phyloP scores from a whole-genome alignment of 148 eudicot species.

The Rhododendron simsii region DNA sequence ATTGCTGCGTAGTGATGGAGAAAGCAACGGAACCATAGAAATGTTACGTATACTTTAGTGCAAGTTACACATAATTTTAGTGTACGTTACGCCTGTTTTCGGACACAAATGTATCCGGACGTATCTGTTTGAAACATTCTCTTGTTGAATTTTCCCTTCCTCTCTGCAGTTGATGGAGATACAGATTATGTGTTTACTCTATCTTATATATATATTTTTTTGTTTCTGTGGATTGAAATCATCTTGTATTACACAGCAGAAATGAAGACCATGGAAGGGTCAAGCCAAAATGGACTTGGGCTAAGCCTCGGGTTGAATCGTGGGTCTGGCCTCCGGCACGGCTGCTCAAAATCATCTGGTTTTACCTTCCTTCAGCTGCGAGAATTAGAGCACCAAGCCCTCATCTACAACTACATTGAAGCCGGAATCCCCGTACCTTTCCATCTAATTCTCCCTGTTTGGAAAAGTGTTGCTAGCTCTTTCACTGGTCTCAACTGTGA shows the following conservation, averaged over 20 bases:
- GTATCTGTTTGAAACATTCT: not conserved
- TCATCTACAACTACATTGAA: slow-evolving; percentile 28
- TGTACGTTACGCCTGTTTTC: too few species aligned
- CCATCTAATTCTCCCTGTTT: slow-evolving; percentile 27
- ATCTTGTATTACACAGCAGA: not conserved
- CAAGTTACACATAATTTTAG: too few species aligned
- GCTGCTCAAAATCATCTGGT: not conserved
- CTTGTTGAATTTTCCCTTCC: not conserved
- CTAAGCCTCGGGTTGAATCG: not conserved
- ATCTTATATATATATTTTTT: not conserved
- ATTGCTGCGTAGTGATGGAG: too few species aligned
- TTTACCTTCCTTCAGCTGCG: slow-evolving; percentile 28
- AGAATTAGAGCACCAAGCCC: slow-evolving; percentile 25
- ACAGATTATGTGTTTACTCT: not conserved
- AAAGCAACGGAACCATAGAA: too few species aligned
- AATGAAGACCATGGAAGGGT: not conserved
- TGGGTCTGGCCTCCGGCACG: too few species aligned
- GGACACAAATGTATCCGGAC: too few species aligned
- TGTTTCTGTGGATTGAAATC: not conserved
- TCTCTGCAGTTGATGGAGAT: not conserved
- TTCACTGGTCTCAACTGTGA: not conserved
- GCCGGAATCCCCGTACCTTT: slow-evolving; percentile 22
- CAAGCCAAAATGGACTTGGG: not conserved
- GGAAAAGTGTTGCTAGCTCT: slow-evolving; percentile 25
- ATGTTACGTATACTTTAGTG: too few species aligned